Base-by-base conservation (phyloP, 768 basidiomycete genomes). In the Cystobasidium tubakii region DNA sequence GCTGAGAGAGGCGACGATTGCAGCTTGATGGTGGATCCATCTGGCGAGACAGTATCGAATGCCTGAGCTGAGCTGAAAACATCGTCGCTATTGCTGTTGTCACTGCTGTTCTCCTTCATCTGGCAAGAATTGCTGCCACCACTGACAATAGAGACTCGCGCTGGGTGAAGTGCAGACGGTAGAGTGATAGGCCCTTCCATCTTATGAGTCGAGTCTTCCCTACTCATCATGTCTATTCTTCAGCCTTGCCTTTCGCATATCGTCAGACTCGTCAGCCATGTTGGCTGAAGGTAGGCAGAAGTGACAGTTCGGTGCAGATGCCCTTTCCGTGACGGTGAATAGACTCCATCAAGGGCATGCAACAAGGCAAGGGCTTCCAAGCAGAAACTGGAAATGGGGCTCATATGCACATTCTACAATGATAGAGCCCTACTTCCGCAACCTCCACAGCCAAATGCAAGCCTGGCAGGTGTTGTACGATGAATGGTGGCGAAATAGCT, bases 1-100 rank as follows among this genome's bases (percentile, higher is more conserved):
- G 57, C 57, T 60, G 57, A 34, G 57, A 60, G 57, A 25, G 57
- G 57, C 57, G 33, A 60, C 12, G 33, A 60, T 17, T 60, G 57
- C 57, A 60, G 57, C 27, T 25, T 60, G 57, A 60, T 34, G 23
- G 25, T 23, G 29, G 25, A 7, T 29, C 57, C 57, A 60, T 60
- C 46, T 6, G 46, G 46, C 21, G 46, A 50, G 3, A 50, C 46
- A n/a, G 46, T 50, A 50, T 50, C 46, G 46, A 50, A 50, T 6
- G 46, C 46, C 21, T 50, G 46, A 9, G 46, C 33, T 23, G 33
- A 29, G 57, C 57, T 34, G 57, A 60, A 34, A 6, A 60, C 29
- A 29, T 60, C 57, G 57, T 29, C 57, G 23, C 4, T 21, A 6
- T 60, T 60, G 53, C 53, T 54, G 57, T 60, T 10, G 7, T 50